A percentile compares a stretch with the other conserved stretches of the same genome.
Conservation (phyloP, 306 rosid species). For the Arachis hypogaea region DNA sequence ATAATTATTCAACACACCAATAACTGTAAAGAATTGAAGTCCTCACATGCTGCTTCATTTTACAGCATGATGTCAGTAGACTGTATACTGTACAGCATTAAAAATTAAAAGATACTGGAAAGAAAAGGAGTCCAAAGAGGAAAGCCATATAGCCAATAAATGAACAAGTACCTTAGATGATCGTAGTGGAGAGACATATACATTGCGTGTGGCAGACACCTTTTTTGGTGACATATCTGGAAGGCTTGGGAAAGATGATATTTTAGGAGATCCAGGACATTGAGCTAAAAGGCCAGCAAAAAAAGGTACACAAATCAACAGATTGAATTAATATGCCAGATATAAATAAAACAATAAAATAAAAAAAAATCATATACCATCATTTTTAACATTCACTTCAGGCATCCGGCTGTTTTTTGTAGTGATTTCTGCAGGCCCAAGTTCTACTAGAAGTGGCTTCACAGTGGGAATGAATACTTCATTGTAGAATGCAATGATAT, state of each 20-base stretch:
- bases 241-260: constrained; percentile 87
- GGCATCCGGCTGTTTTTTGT: constrained; percentile 59
- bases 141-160: constrained; percentile 14
- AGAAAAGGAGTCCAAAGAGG: constrained; percentile 12
- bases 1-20: background rate
- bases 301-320: constrained; percentile 33
- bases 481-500: constrained; percentile 89
- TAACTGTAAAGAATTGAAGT: background rate
- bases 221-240: constrained; percentile 99
- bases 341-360: constrained; percentile 12
- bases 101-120: background rate
- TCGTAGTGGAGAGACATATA: constrained; percentile 93
- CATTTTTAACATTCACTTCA: constrained; percentile 64
- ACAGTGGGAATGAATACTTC: constrained; percentile 85
- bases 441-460: constrained; percentile 85
- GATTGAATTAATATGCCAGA: constrained; percentile 25
- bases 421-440: constrained; percentile 77
- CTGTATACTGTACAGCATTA: constrained; percentile 3
- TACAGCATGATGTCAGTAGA: constrained; percentile 17
- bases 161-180: constrained; percentile 81
- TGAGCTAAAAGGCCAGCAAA: constrained; percentile 57
- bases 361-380: constrained; percentile 54
- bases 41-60: constrained; percentile 26
- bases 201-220: constrained; percentile 92
- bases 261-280: constrained; percentile 93